Evolutionary conservation across 148 eudicot species (phyloP), one percentile per base, ranked within the genome.

Genomic region (Beta vulgaris): DNA sequence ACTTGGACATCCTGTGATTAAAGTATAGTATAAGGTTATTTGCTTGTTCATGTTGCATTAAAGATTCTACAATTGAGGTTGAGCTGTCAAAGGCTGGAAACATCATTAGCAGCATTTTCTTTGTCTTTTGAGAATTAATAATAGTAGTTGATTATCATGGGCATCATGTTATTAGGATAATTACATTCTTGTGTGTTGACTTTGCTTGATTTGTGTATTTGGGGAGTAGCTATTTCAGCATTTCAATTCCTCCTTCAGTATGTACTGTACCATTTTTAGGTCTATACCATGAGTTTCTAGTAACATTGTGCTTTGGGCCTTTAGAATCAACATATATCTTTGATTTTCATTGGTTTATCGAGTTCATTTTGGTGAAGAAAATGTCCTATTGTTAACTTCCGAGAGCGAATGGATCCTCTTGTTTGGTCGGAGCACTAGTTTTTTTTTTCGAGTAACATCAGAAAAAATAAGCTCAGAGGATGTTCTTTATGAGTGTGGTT

Each of bases 61-160:
- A 34, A 23, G 23, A 55, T 65, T 7, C 2, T 25, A 35, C 49
- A 25, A 39, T 68, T 65, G 63, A 59, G 29, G 29, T 51, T 61
- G 25, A 63, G 59, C 18, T 51, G 63, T 66, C 78, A 66, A 65
- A 25, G 32, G 37, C 5, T 66, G 25, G 69, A 49, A 37, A 26
- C 37, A 37, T 75, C 7, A 35, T 55, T 37, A 23, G 72, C 54
- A 26, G 71, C 55, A 23, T 25, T 62, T 71, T 74, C 21, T 61
- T 3, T 13, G 61, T 32, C 21, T 13, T 64, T 36, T 6, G 29
- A 23, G 16, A 75, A 26, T 49, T 75, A 9, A 28, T 39, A 26
- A 23, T 12, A 51, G 57, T 34, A 23, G 18, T 70, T 19, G 42
- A 44, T 31, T 32, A 26, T 8, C 12, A 61, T 60, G 68, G 46